Conservation (phyloP, 441 rosid genomes). For the Francoa sonchifolia region DNA sequence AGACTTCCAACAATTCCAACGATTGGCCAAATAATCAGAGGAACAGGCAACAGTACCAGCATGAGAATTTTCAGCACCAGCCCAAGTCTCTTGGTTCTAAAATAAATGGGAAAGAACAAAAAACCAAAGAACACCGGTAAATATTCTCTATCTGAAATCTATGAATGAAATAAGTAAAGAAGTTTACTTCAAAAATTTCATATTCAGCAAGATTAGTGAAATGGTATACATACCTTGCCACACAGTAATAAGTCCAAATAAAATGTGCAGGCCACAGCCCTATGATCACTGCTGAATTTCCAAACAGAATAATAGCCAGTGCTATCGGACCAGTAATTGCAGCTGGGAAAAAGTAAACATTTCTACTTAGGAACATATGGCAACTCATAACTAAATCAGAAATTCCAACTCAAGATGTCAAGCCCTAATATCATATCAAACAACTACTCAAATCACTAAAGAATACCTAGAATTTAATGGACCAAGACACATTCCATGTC, state of each 20-base stretch:
- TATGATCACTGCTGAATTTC: constrained; percentile 46
- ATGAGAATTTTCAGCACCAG: constrained; percentile 47
- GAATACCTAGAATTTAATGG: too few species aligned
- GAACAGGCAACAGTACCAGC: constrained; percentile 48
- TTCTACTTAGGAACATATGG: too few species aligned
- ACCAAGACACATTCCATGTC: too few species aligned
- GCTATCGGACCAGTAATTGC: constrained; percentile 40
- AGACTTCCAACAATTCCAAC: constrained; percentile 56
- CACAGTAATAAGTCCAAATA: constrained; percentile 66
- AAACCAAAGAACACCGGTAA: not conserved
- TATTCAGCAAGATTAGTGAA: not conserved
- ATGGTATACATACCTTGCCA: constrained; percentile 50
- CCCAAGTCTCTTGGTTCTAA: constrained; percentile 64
- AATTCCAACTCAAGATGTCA: too few species aligned
- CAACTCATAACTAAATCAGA: too few species aligned
- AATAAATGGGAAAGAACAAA: constrained; percentile 3
- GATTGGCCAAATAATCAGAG: constrained; percentile 59
- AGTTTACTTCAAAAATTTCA: not conserved
- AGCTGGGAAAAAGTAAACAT: constrained; percentile 23
- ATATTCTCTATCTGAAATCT: too few species aligned
- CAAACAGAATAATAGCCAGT: constrained; percentile 33
- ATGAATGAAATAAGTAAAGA: too few species aligned
- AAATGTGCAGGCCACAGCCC: constrained; percentile 86
- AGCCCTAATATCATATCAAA: too few species aligned
- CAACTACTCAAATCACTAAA: too few species aligned